Base-by-base conservation (phyloP, 768 basidiomycete genomes). In the Flagelloscypha sp. region DNA sequence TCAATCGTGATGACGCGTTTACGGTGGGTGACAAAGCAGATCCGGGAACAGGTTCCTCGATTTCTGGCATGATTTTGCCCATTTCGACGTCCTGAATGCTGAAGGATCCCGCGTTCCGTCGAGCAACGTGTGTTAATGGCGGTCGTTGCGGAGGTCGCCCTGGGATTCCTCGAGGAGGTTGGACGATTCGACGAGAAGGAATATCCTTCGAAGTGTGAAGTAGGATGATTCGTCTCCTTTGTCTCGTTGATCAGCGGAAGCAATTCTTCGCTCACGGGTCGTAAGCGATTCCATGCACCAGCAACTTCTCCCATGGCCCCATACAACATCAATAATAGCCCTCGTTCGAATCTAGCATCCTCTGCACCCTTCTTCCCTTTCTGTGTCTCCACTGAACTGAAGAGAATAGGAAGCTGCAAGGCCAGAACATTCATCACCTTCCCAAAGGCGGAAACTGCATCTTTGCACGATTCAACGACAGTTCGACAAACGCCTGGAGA, bases 41-140 rank as follows among this genome's bases (percentile, higher is more conserved):
- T 12, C 45, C 44, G 34, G 38, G 42, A 6, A 65, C 44, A 10
- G n/a, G n/a, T n/a, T 63, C 56, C 29, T 77, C 71, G 44, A 74
- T 73, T n/a, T 79, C 80, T 6, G 85, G 82, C 33, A 86, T 54
- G 36, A 74, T 66, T 57, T 80, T 87, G 25, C 92, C 92, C 33
- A 86, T 78, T 52, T 94, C 82, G 5, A 94, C 84, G 53, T 95
- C 92, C 51, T 88, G 84, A 17, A 72, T 79, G 42, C 92, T 94
- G 62, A 94, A 97, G 3, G 92, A 94, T n/a, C 92, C 92, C 5
- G 86, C 92, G 54, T 94, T 85, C 24, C 92, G 70, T 28, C 90
- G 69, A 16, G 75, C 70, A 32, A 72, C 79, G 18, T 76, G 76
- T 17, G 56, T 57, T 41, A 33, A 27, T 27, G 41, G 40, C 21